phyloP scores from a whole-genome alignment of 2,329 filamentous ascomycete species.

The Ramularia collo-cygni region DNA sequence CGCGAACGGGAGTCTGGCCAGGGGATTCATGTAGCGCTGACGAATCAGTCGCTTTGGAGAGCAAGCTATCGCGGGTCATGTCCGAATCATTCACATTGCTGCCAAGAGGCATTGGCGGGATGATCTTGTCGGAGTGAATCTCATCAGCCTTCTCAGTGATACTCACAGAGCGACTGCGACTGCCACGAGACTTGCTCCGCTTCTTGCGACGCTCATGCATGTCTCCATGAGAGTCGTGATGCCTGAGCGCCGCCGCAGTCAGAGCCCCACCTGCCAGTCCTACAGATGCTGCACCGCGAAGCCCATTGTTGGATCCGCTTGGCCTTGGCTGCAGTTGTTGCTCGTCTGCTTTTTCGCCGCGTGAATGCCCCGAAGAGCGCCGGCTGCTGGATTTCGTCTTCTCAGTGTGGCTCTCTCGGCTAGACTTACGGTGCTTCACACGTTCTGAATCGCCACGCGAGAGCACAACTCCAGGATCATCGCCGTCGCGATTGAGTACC shows the following conservation, averaged over 20 bases:
- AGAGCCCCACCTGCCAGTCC: slow-evolving; percentile 50
- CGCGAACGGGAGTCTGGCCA: slow-evolving; percentile 51
- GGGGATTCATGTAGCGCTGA: slow-evolving; percentile 61
- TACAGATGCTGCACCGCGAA: slow-evolving; percentile 49
- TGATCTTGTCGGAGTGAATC: slow-evolving; percentile 37
- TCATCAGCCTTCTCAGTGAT: slow-evolving; percentile 50
- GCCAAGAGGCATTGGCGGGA: slow-evolving; percentile 79
- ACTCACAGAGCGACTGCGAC: slow-evolving; percentile 45
- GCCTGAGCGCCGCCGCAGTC: slow-evolving; percentile 56
- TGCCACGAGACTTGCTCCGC: slow-evolving; percentile 43
- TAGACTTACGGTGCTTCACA: slow-evolving; percentile 49
- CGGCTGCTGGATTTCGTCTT: slow-evolving; percentile 23
- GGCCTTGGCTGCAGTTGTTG: slow-evolving; percentile 47
- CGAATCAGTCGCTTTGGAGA: slow-evolving; percentile 71
- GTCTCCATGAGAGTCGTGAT: slow-evolving; percentile 59
- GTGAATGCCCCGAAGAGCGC: slow-evolving; percentile 23
- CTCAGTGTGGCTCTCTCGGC: slow-evolving; percentile 35
- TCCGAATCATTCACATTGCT: slow-evolving; percentile 84
- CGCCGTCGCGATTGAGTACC: slow-evolving; percentile 51
- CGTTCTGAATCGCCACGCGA: slow-evolving; percentile 48
- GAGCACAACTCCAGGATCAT: slow-evolving; percentile 52
- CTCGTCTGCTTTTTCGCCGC: slow-evolving; percentile 31
- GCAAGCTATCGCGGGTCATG: slow-evolving; percentile 76
- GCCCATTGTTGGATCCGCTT: slow-evolving; percentile 41
- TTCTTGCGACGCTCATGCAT: slow-evolving; percentile 40